These are phyloP conservation scores for Candida nemodendra DNA, from an alignment of 805 yeast genomes.

Conservation along the genomic window DNA sequence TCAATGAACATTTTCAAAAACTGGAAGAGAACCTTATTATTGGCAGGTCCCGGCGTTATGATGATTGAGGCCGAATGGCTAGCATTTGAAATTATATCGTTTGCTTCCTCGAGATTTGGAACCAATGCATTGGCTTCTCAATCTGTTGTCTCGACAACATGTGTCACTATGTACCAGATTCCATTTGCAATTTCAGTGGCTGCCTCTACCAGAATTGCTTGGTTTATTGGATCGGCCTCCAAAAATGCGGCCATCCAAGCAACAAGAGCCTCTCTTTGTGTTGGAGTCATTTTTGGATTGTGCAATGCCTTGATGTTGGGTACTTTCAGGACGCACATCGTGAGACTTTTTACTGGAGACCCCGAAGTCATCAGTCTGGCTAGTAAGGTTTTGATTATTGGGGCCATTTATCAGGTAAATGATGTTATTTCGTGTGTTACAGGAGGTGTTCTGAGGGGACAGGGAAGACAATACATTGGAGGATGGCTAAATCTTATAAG, in stretches of 20 bases:
- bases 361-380: conserved; percentile 52
- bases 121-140: conserved; percentile 55
- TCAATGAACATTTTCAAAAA: conserved; percentile 40
- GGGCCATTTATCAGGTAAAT: conserved; percentile 66
- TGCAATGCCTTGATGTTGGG: conserved; percentile 48
- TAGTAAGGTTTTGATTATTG: conserved; percentile 53
- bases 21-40: conserved; percentile 43
- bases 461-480: conserved; percentile 67
- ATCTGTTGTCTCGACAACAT: conserved; percentile 43
- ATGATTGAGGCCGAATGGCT: conserved; percentile 63
- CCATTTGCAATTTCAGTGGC: conserved; percentile 62
- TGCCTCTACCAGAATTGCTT: conserved; percentile 56
- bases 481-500: conserved; percentile 56
- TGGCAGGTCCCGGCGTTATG: conserved; percentile 55
- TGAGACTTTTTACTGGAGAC: conserved; percentile 60
- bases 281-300: conserved; percentile 38
- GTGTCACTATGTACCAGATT: conserved; percentile 50
- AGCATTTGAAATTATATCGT: conserved; percentile 56
- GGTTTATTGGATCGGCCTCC: conserved; percentile 45
- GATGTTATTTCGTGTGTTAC: conserved; percentile 71
- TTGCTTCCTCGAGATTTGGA: conserved; percentile 54
- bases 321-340: conserved; percentile 41
- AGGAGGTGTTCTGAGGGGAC: conserved; percentile 77
- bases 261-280: conserved; percentile 36
- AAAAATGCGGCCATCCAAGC: conserved; percentile 37